Percentiles rank a stretch among this genome's conserved stretches.
These are phyloP conservation scores for Penicillium vulpinum DNA, from an alignment of 2,329 filamentous ascomycete species.

Conservation along the genomic window DNA sequence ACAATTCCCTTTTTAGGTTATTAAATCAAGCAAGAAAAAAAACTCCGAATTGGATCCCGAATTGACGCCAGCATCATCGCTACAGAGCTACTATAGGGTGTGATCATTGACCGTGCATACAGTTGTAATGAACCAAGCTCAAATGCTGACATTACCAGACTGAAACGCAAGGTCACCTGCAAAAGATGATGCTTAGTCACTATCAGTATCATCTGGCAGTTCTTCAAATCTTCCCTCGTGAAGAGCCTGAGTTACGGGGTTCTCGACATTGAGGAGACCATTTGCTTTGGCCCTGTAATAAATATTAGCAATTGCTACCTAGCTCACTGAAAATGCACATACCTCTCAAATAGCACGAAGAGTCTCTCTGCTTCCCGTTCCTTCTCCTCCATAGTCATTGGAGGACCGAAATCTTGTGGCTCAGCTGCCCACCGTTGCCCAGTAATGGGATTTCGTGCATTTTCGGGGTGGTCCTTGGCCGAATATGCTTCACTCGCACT, in stretches of 20 bases:
- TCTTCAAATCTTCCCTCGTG: slow-evolving; percentile 71
- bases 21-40: not conserved
- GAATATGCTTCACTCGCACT: slow-evolving; percentile 60
- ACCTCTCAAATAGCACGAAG: slow-evolving; percentile 89
- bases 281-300: slow-evolving; percentile 63
- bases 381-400: slow-evolving; percentile 91
- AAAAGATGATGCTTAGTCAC: slow-evolving; percentile 21
- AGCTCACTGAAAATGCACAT: slow-evolving; percentile 10
- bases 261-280: slow-evolving; percentile 74
- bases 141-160: not conserved
- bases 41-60: not conserved
- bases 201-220: slow-evolving; percentile 56
- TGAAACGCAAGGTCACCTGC: not conserved
- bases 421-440: slow-evolving; percentile 76
- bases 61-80: not conserved
- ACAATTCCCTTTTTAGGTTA: not conserved
- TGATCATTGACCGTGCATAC: not conserved
- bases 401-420: slow-evolving; percentile 57
- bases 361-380: slow-evolving; percentile 85
- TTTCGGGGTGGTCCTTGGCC: slow-evolving; percentile 27
- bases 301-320: slow-evolving; percentile 15
- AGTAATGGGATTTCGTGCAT: slow-evolving; percentile 75
- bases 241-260: slow-evolving; percentile 71
- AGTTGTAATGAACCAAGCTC: not conserved
- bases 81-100: not conserved